phyloP scores from a whole-genome alignment of 257 asterid species.

The Apocynum venetum region DNA sequence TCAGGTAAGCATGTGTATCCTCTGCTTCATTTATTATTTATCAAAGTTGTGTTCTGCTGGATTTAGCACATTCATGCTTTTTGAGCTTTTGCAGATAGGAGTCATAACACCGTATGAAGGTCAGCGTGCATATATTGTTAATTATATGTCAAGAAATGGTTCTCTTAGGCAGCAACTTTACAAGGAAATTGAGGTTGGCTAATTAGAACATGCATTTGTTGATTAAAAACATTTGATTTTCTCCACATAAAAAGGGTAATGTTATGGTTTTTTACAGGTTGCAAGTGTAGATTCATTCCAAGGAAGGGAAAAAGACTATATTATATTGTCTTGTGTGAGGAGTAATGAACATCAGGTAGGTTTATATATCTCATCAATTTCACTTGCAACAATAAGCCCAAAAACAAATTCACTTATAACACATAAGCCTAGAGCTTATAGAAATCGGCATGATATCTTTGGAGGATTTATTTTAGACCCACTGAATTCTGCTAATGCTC shows the following conservation, averaged over 20 bases:
- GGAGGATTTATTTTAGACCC: too few species aligned
- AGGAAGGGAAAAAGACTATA: slow-evolving; percentile 97
- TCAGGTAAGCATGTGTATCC: slow-evolving; percentile 50
- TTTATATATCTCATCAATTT: neutral
- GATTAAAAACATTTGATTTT: neutral
- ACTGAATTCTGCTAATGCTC: neutral
- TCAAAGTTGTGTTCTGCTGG: neutral
- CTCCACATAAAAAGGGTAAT: slow-evolving; percentile 7
- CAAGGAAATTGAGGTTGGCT: slow-evolving; percentile 92
- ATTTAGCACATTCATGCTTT: neutral
- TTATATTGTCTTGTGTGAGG: slow-evolving; percentile 94
- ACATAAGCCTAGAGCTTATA: neutral
- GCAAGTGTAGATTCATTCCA: slow-evolving; percentile 99
- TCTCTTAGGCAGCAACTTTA: slow-evolving; percentile 91
- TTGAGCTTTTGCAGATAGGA: slow-evolving; percentile 60
- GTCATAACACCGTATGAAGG: slow-evolving; percentile 99
- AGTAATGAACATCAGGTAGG: slow-evolving; percentile 97
- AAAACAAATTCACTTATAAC: too few species aligned
- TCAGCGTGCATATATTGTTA: slow-evolving; percentile 95
- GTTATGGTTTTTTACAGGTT: slow-evolving; percentile 51
- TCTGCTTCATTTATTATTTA: neutral
- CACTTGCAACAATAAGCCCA: neutral
- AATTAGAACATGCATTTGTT: slow-evolving; percentile 1
- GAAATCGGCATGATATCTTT: neutral
- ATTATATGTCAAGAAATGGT: slow-evolving; percentile 97